Base-by-base conservation (phyloP, 2,329 filamentous ascomycete genomes). In the Tolypocladium ovalisporum region DNA sequence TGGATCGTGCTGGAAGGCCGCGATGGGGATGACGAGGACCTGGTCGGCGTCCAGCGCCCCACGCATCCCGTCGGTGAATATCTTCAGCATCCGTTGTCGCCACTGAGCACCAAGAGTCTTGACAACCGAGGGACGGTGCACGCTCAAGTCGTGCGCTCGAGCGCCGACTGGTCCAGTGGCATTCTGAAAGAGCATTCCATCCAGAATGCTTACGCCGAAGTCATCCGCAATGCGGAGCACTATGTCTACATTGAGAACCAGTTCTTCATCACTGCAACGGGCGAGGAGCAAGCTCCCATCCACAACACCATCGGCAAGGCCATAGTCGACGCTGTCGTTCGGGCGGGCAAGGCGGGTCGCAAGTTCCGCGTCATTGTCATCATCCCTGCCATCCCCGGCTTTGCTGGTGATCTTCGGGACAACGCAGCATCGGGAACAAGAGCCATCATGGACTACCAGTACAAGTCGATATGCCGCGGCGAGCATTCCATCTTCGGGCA, bases 371-470 rank as follows among this genome's bases (percentile, higher is more conserved):
- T 99, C 62, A 96, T 99, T 60, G 82, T 96, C 57, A 64, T 97
- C 29, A 95, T 97, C 55, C 94, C 94, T 1, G 87, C 90, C 1
- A 87, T 99, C 58, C 93, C 94, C 9, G 94, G 93, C 0, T 99
- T 99, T 65, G 92, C 93, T 0, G 93, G 93, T 52, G 93, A 97
- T 67, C 78, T 99, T 35, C 79, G 92, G 57, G 85, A 91, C 15
- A 85, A 89, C 64, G 90, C 88, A 24, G 93, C 93, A 0, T 83
- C 84, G 1, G 93, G 93, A 12, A 97, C 93, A 0, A 76, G 90
- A 54, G 93, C 92, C 13, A 99, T 97, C 66, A 97, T 99, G 90
- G 92, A 97, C 69, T 97, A 96, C 67, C 94, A 97, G 69, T 99
- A 94, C 78, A 96, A 95, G 73, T 96, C 90, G 0, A 96, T 99